Base-by-base conservation (phyloP, 257 asterid genomes). In the Nicotiana tomentosiformis region DNA sequence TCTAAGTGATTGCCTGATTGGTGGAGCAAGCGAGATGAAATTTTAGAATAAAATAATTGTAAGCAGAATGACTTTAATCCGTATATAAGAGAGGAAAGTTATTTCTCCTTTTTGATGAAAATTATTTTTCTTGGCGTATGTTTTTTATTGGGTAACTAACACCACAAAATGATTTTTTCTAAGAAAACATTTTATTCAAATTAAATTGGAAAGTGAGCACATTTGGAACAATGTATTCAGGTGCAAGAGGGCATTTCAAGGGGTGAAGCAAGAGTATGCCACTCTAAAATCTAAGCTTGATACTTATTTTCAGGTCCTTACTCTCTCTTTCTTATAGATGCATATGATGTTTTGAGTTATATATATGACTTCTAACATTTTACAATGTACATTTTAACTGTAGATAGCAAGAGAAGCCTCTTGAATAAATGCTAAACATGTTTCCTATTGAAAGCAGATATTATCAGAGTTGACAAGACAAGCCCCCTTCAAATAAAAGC, bases 251-350 rank as follows among this genome's bases (percentile, higher is more conserved):
- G 62, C 92, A 84, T 88, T 94, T 86, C 91, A 90, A 86, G 88
- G 85, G 77, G 90, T 88, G 70, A 94, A 93, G 85, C 94, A 89
- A 87, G 95, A 92, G 81, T 90, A 91, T 83, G 90, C 90, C 77
- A 80, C 84, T 80, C 91, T 94, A 12, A 91, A 72, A 88, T 85
- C 81, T 87, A 92, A 92, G 83, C 95, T 93, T 49, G 97, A 92
- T 80, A 81, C 85, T 78, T 94, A 93, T 83, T 90, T 94, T 85
- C 90, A 94, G 97, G 98, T 91, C 16, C 82, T 66, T 61, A 23
- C 35, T 18, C 2, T 39, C 14, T 35, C 26, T 51, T 10, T 49
- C 49, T 26, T 39, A 17, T 7, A 29, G 7, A 60, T 51, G 39
- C 9, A 46, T 70, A 1, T 37, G 6, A 17, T 68, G 2, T 10